These are phyloP conservation scores for Teunomyces tritomae DNA, from an alignment of 805 yeast genomes.

Conservation along the genomic window DNA sequence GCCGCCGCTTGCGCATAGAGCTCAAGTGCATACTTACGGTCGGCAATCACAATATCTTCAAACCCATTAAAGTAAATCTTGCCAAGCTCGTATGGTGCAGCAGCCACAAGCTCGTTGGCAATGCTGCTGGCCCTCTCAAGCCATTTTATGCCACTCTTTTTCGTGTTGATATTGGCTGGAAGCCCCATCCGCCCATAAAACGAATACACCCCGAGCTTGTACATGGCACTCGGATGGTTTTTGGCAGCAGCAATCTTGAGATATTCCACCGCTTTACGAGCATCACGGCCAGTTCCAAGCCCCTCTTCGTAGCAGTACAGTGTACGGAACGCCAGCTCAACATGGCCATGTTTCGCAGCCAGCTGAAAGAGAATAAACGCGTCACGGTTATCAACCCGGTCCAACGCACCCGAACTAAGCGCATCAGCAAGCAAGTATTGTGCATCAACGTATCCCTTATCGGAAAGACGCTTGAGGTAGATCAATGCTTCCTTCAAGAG, in stretches of 20 bases:
- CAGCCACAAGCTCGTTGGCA: slow-evolving; percentile 80
- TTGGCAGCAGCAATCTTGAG: slow-evolving; percentile 83
- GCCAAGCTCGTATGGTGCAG: slow-evolving; percentile 94
- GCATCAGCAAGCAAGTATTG: slow-evolving; percentile 93
- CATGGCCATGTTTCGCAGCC: slow-evolving; percentile 92
- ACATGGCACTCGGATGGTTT: slow-evolving; percentile 97
- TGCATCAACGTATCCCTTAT: slow-evolving; percentile 82
- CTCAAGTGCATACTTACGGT: slow-evolving; percentile 78
- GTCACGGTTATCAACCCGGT: slow-evolving; percentile 73
- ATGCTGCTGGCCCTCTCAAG: slow-evolving; percentile 78
- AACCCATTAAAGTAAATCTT: slow-evolving; percentile 82
- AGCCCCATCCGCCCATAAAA: slow-evolving; percentile 85
- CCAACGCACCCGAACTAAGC: slow-evolving; percentile 78
- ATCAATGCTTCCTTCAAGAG: slow-evolving; percentile 74
- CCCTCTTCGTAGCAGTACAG: slow-evolving; percentile 94
- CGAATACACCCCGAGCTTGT: slow-evolving; percentile 82
- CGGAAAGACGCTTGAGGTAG: slow-evolving; percentile 68
- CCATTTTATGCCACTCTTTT: slow-evolving; percentile 92
- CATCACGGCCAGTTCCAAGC: slow-evolving; percentile 84
- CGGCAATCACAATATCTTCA: slow-evolving; percentile 81
- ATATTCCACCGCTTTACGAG: slow-evolving; percentile 80
- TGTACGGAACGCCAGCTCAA: slow-evolving; percentile 87
- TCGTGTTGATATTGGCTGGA: slow-evolving; percentile 60
- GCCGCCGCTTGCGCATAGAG: slow-evolving; percentile 86
- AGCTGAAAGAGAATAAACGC: slow-evolving; percentile 75